phyloP scores from a whole-genome alignment of 108 stramenopile genomes.

The Skeletonema costatum region DNA sequence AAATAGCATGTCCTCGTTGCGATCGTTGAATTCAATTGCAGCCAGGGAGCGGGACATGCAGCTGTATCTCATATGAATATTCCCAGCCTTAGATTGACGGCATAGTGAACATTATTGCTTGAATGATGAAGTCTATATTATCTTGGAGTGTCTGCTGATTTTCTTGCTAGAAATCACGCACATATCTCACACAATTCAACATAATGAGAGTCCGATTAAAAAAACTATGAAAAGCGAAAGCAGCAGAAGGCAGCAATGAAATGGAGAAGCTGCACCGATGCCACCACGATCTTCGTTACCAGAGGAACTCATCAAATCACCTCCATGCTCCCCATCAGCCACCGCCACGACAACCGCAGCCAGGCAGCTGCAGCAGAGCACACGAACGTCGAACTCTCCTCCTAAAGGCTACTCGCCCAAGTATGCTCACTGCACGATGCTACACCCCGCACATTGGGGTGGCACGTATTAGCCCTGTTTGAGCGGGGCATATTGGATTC shows the following conservation, averaged over 20 bases:
- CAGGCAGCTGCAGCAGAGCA: constrained; percentile 29
- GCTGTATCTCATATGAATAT: too few species aligned
- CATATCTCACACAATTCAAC: too few species aligned
- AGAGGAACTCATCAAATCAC: not conserved
- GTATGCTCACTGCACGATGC: constrained; percentile 90
- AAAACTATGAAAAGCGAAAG: not conserved
- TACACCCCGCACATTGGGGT: constrained; percentile 92
- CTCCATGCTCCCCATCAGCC: not conserved
- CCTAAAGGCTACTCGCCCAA: constrained; percentile 89
- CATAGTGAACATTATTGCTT: too few species aligned
- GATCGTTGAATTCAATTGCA: too few species aligned
- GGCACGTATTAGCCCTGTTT: constrained; percentile 84
- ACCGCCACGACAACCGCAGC: constrained; percentile 5
- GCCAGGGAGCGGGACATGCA: too few species aligned
- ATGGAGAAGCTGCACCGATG: too few species aligned
- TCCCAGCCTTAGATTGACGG: too few species aligned
- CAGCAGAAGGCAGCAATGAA: not conserved
- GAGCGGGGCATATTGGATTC: constrained; percentile 89
- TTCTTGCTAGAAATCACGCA: too few species aligned
- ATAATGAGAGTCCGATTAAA: too few species aligned
- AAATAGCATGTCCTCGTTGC: too few species aligned
- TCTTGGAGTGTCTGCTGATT: too few species aligned
- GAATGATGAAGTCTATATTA: too few species aligned
- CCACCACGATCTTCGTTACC: not conserved
- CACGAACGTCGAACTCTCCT: constrained; percentile 84